Base-by-base conservation (phyloP, 768 basidiomycete genomes). In the Boletus vinaceobasis region DNA sequence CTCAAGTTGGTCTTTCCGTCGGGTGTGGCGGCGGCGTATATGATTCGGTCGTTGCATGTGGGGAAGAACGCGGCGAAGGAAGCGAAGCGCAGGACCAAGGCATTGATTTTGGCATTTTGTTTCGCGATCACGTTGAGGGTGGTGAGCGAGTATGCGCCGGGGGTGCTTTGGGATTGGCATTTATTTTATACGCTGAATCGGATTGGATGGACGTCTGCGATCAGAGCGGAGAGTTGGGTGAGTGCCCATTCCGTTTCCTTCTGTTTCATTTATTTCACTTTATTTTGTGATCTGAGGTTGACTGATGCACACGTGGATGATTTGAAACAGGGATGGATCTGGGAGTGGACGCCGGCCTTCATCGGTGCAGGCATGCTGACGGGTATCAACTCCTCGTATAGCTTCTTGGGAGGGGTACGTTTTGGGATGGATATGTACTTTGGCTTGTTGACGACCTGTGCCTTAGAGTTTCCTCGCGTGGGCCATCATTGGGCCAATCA, bases 1-100 rank as follows among this genome's bases (percentile, higher is more conserved):
- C 81, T 83, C 65, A 84, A 83, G 65, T 68, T 84, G 15, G 80
- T 80, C 15, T 85, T 86, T 73, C 84, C 83, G 1, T 84, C 84
- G 1, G 82, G 81, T 29, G 80, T 86, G 54, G 86, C 85, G 15
- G 83, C 84, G 35, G 85, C 84, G 10, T 84, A 78, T 59, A 84
- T 82, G 27, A 85, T 86, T 59, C 82, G 78, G 35, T 82, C 83
- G 9, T 68, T 84, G 31, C 86, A 86, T 56, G 75, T 76, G 35
- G 78, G 78, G 15, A 73, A 69, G 50, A 69, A 72, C 23, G 83
- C 81, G 36, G 80, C 80, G 13, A 65, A 69, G 27, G 75, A 74
- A 7, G 83, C 84, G 21, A 75, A 70, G 62, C 81, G 82, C 67
- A 86, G 85, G 72, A 76, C 82, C 1, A 68, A 80, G 39, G 76